Percentiles rank a stretch among this genome's conserved stretches.
These are phyloP conservation scores for Aspergillus steynii DNA, from an alignment of 495 filamentous ascomycete genomes.

Conservation along the genomic window DNA sequence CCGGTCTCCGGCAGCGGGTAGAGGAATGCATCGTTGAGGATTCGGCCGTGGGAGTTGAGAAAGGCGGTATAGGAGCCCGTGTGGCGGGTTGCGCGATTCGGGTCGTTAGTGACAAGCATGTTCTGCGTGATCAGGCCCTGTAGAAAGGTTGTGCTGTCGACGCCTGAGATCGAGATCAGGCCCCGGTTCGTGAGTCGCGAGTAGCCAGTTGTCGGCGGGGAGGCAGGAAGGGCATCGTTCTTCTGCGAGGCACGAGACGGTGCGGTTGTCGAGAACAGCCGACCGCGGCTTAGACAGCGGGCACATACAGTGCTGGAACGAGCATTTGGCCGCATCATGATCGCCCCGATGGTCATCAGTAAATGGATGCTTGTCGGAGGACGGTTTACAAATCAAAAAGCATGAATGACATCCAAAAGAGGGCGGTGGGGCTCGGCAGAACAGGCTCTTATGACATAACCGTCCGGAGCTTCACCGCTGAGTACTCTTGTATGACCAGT, in stretches of 20 bases:
- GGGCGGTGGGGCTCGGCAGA: conserved; percentile 35
- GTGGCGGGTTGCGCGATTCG: conserved; percentile 29
- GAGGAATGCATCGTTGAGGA: conserved; percentile 88
- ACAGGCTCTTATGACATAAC: conserved; percentile 18
- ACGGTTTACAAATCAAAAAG: conserved; percentile 17
- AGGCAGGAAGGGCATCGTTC: conserved; percentile 23
- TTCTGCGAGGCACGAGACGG: conserved; percentile 18
- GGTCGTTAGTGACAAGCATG: conserved; percentile 52
- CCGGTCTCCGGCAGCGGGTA: conserved; percentile 58
- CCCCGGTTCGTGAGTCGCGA: conserved; percentile 65
- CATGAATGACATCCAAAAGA: conserved; percentile 9
- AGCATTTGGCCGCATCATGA: conserved; percentile 36
- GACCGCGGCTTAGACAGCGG: conserved; percentile 26
- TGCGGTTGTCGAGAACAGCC: conserved; percentile 36
- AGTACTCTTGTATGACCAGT: too few relatives aligned
- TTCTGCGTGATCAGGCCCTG: conserved; percentile 84
- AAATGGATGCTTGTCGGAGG: conserved; percentile 3
- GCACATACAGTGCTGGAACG: conserved; percentile 27
- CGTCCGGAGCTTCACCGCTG: too few relatives aligned
- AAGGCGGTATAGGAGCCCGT: conserved; percentile 75
- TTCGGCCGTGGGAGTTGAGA: conserved; percentile 77
- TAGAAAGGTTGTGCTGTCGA: conserved; percentile 78
- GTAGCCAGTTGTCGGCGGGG: conserved; percentile 42
- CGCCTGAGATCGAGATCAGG: conserved; percentile 75
- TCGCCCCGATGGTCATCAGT: conserved; percentile 7